Percentiles rank a stretch among this genome's conserved stretches.
These are phyloP conservation scores for Carex pumila DNA, from an alignment of 176 grass and related monocot species.

Conservation along the genomic window DNA sequence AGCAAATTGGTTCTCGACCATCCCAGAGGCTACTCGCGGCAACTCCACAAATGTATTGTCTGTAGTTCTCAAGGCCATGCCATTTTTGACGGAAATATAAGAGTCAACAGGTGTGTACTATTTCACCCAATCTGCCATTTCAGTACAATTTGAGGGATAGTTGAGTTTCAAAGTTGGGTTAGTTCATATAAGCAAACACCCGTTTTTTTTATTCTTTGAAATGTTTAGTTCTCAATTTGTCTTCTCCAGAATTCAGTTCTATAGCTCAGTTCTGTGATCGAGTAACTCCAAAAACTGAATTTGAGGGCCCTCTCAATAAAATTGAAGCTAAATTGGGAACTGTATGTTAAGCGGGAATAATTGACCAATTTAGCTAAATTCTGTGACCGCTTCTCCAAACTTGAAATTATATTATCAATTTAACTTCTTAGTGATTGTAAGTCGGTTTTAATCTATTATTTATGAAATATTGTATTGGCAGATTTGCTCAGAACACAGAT, in stretches of 20 bases:
- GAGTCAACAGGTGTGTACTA: constrained; percentile 66
- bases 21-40: constrained; percentile 65
- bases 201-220: background rate
- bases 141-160: background rate
- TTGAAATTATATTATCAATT: background rate
- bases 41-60: constrained; percentile 90
- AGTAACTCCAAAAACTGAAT: background rate
- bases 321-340: background rate
- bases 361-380: background rate
- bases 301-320: background rate
- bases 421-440: background rate
- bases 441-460: background rate
- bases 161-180: background rate
- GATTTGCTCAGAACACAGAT: constrained; percentile 75
- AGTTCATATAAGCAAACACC: background rate
- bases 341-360: background rate
- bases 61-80: constrained; percentile 50
- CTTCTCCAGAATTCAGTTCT: background rate
- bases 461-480: constrained; percentile 26
- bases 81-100: constrained; percentile 95
- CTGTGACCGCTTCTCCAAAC: background rate
- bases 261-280: background rate
- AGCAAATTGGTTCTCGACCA: constrained; percentile 86
- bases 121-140: background rate
- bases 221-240: background rate